These are phyloP conservation scores for Creolimax fragrantissima DNA, from an alignment of 78 protist genomes.

Conservation along the genomic window DNA sequence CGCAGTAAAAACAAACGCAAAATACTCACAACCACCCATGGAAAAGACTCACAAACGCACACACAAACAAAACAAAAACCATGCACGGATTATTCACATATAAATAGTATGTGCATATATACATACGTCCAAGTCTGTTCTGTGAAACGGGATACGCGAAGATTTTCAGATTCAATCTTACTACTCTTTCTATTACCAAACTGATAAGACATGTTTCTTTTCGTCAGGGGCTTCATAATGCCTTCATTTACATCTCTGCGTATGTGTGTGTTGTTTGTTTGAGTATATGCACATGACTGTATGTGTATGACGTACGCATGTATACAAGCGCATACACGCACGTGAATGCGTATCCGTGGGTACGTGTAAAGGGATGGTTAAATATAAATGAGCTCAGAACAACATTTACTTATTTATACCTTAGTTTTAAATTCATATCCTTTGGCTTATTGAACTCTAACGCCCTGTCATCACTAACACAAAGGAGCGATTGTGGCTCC, in stretches of 20 bases:
- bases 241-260: not conserved
- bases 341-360: not conserved
- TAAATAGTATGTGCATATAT: not conserved
- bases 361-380: no score
- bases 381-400: no score
- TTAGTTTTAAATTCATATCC: no score
- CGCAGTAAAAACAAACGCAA: not conserved
- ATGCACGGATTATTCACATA: not conserved
- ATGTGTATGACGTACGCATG: not conserved
- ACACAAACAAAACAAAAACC: not conserved
- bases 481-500: no score
- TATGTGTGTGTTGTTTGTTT: not conserved
- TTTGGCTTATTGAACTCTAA: no score
- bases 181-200: not conserved
- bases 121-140: not conserved
- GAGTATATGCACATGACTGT: not conserved
- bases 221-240: not conserved
- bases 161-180: not conserved
- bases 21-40: not conserved
- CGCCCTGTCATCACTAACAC: no score
- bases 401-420: no score
- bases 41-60: not conserved
- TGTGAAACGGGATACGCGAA: not conserved
- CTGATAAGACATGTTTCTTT: not conserved
- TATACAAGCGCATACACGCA: not conserved